Conservation (phyloP, 495 filamentous ascomycete species). For the Daldinia loculata region DNA sequence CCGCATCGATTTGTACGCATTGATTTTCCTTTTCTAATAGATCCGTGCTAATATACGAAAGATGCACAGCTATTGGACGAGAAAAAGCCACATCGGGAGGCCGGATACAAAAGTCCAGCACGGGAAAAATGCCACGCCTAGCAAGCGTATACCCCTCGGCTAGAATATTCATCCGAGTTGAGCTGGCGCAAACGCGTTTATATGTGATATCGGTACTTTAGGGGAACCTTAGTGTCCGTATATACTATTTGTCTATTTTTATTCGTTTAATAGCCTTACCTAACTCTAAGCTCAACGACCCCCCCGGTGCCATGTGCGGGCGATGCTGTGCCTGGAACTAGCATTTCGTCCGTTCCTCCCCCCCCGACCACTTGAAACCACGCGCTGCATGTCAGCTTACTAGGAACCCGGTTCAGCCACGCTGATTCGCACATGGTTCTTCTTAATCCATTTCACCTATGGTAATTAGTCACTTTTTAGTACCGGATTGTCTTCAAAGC, state of each 20-base stretch:
- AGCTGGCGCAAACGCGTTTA: neutral
- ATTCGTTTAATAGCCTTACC: neutral
- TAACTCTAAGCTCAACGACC: constrained; percentile 1
- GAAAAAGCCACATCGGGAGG: neutral
- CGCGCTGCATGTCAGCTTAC: constrained; percentile 3
- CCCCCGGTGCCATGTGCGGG: neutral
- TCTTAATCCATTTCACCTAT: neutral
- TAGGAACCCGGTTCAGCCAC: constrained; percentile 2
- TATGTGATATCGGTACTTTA: too few relatives aligned
- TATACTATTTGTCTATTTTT: neutral
- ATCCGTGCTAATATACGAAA: neutral
- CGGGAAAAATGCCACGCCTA: too few relatives aligned
- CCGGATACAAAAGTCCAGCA: neutral
- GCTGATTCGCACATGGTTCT: neutral
- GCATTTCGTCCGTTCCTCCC: neutral
- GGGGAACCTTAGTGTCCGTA: neutral
- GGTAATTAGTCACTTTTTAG: neutral
- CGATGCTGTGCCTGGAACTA: neutral
- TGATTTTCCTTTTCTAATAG: neutral
- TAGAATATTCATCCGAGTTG: constrained; percentile 1
- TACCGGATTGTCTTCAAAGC: neutral
- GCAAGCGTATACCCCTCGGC: neutral
- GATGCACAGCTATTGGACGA: neutral
- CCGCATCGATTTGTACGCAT: too few relatives aligned
- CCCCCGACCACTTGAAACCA: constrained; percentile 3